Evolutionary conservation across 2,329 filamentous ascomycete species (phyloP).

Genomic region (Scopulariopsis brevicaulis): DNA sequence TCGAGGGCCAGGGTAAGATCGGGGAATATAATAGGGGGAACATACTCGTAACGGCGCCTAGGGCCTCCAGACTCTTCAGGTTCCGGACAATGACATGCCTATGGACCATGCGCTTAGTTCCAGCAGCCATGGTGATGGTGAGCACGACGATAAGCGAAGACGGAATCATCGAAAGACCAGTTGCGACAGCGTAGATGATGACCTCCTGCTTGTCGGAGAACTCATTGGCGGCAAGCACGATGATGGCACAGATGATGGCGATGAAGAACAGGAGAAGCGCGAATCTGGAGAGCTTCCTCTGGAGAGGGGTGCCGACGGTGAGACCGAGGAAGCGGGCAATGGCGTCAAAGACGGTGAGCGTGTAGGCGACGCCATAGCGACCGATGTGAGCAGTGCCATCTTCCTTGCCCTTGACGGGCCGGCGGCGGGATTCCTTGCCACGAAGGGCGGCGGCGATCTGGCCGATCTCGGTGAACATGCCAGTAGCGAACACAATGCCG

Average conservation of each 20-base stretch:
- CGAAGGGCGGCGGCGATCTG: slow-evolving; percentile 41
- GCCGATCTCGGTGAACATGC: slow-evolving; percentile 51
- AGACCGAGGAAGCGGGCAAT: slow-evolving; percentile 35
- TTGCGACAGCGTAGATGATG: slow-evolving; percentile 31
- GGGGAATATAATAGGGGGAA: slow-evolving; percentile 9
- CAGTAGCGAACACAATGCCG: slow-evolving; percentile 50
- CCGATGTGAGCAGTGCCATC: slow-evolving; percentile 20
- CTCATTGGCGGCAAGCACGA: slow-evolving; percentile 30
- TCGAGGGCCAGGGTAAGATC: neutral
- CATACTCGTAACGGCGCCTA: slow-evolving; percentile 30
- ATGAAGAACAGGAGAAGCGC: slow-evolving; percentile 56
- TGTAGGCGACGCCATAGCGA: slow-evolving; percentile 22
- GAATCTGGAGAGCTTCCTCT: slow-evolving; percentile 58
- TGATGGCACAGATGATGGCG: slow-evolving; percentile 33
- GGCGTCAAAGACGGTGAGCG: slow-evolving; percentile 21
- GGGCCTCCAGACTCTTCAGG: slow-evolving; percentile 36
- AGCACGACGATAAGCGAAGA: slow-evolving; percentile 38
- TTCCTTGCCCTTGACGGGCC: slow-evolving; percentile 12
- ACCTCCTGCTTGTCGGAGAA: slow-evolving; percentile 25
- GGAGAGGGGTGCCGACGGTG: slow-evolving; percentile 53
- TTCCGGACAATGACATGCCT: slow-evolving; percentile 41
- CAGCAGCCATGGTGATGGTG: slow-evolving; percentile 48
- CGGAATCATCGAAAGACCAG: slow-evolving; percentile 37
- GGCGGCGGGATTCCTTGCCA: slow-evolving; percentile 5
- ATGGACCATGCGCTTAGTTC: slow-evolving; percentile 41